Evolutionary conservation across 345 rosid species (phyloP).

Genomic region (Salix arbutifolia): DNA sequence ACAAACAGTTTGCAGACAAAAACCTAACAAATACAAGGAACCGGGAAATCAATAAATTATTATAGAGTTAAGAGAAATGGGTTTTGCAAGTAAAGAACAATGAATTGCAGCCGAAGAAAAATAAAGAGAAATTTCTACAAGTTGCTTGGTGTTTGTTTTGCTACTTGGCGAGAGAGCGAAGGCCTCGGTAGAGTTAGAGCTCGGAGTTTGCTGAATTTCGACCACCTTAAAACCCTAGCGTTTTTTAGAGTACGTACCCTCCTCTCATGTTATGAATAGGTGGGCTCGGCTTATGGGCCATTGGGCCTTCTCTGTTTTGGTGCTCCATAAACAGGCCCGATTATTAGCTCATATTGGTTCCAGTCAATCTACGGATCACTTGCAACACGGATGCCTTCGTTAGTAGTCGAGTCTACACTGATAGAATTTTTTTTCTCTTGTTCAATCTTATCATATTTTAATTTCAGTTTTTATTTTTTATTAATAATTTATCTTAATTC

Average conservation of each 20-base stretch:
- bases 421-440: too few species aligned
- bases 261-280: background rate
- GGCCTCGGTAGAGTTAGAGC: background rate
- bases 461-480: too few species aligned
- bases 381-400: too few species aligned
- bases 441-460: too few species aligned
- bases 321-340: background rate
- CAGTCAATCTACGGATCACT: too few species aligned
- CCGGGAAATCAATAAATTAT: background rate
- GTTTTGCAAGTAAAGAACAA: background rate
- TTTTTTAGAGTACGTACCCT: background rate
- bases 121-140: background rate
- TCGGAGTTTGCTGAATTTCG: background rate
- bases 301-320: background rate
- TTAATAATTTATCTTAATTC: too few species aligned
- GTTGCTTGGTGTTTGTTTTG: background rate
- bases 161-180: background rate
- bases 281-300: background rate
- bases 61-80: background rate
- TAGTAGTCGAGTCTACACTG: too few species aligned
- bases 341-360: too few species aligned
- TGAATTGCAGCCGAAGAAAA: background rate
- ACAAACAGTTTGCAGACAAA: background rate
- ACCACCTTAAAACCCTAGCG: background rate
- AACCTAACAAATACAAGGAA: background rate